Conservation (phyloP, 1,139 yeast species). For the Meyerozyma sp. region DNA sequence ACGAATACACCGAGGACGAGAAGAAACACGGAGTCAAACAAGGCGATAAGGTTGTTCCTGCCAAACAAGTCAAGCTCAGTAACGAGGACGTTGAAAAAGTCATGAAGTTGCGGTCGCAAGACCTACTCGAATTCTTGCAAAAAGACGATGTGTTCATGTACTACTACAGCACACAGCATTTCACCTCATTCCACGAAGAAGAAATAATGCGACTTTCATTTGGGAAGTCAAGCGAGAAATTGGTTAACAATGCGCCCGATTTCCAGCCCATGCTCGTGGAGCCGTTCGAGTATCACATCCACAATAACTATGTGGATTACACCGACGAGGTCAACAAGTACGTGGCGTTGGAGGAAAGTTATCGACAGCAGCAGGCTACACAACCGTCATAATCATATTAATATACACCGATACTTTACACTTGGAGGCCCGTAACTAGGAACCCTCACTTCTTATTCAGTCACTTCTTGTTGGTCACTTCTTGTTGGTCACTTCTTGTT, state of each 20-base stretch:
- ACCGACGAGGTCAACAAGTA: slow-evolving; percentile 21
- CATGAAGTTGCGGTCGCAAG: slow-evolving; percentile 16
- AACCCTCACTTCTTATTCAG: too few relatives aligned
- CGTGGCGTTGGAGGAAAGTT: slow-evolving; percentile 11
- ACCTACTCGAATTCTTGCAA: slow-evolving; percentile 21
- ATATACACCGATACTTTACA: not conserved
- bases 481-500: too few relatives aligned
- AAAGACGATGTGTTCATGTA: slow-evolving; percentile 33
- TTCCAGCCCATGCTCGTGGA: slow-evolving; percentile 28
- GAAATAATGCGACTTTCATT: slow-evolving; percentile 29
- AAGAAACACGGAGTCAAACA: slow-evolving; percentile 9
- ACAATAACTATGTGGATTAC: slow-evolving; percentile 19
- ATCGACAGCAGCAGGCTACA: slow-evolving; percentile 3
- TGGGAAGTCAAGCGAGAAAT: slow-evolving; percentile 23
- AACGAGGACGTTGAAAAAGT: slow-evolving; percentile 6
- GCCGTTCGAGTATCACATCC: slow-evolving; percentile 27
- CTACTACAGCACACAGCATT: slow-evolving; percentile 21
- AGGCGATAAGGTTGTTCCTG: slow-evolving; percentile 10
- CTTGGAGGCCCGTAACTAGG: too few relatives aligned
- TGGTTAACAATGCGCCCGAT: slow-evolving; percentile 20
- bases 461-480: too few relatives aligned
- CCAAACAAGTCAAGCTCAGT: slow-evolving; percentile 3
- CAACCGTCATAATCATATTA: not conserved
- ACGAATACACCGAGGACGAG: slow-evolving; percentile 19
- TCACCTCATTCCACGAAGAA: slow-evolving; percentile 32